Conservation (phyloP, 139 green algal genomes). For the Mychonastes homosphaera region DNA sequence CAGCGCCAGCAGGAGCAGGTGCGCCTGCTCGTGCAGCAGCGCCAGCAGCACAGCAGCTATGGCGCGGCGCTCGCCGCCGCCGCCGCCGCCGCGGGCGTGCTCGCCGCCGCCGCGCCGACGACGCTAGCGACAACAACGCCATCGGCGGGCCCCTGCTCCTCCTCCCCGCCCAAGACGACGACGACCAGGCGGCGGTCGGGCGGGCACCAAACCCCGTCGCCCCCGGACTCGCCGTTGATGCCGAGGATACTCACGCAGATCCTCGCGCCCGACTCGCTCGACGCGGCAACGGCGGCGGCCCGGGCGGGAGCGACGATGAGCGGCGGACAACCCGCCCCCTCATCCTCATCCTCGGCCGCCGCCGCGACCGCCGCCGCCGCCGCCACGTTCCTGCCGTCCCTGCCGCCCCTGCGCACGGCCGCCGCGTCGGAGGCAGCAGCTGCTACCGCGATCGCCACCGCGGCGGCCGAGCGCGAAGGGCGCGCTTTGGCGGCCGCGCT, state of each 20-base stretch:
- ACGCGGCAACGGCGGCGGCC: too few species aligned
- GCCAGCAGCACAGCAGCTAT: conserved; percentile 4
- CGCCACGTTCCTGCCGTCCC: not conserved
- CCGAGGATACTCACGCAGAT: too few species aligned
- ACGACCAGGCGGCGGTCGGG: conserved; percentile 14
- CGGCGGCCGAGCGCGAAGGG: too few species aligned
- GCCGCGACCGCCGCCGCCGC: not conserved
- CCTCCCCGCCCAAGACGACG: not conserved
- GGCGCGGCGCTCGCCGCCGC: too few species aligned
- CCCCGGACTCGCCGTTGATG: conserved; percentile 1
- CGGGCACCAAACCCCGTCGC: not conserved
- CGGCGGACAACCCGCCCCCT: not conserved
- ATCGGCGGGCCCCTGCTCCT: not conserved
- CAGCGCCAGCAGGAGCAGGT: conserved; percentile 17
- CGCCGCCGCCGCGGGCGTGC: too few species aligned
- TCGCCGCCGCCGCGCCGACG: not conserved
- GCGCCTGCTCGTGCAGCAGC: conserved; percentile 4
- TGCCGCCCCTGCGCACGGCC: conserved; percentile 3
- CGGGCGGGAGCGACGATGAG: too few species aligned
- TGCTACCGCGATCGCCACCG: too few species aligned
- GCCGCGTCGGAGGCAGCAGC: conserved; percentile 6
- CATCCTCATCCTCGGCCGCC: not conserved
- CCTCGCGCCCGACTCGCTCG: too few species aligned
- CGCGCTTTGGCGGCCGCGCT: too few species aligned
- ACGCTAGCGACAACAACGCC: too few species aligned